Base-by-base conservation (phyloP, 805 yeast species). In the Helenozyma rhizophorensis region DNA sequence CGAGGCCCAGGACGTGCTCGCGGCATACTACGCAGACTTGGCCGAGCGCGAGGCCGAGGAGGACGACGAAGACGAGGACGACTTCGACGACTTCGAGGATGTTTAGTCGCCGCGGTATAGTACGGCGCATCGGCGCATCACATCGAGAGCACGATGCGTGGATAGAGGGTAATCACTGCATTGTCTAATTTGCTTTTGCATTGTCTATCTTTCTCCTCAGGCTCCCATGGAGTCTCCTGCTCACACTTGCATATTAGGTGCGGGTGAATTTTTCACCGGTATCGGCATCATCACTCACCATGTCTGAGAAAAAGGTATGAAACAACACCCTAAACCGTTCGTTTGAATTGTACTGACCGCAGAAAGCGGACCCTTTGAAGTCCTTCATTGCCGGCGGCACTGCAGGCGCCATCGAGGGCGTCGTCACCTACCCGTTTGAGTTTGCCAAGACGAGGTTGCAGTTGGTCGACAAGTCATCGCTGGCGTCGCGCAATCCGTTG, bases 371-470 rank as follows among this genome's bases (percentile, higher is more conserved):
- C 54, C 90, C 93, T 2, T 51, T 74, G 40, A 78, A 83, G 50
- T 86, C 97, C 2, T 87, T 90, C 51, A 67, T 89, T 17, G 97
- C 96, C 6, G 98, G 98, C 36, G 96, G 97, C 33, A 71, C 84
- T 0, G 98, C 97, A 0, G 98, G 97, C 37, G 97, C 96, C 16
- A 79, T 89, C 21, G 98, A 90, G 62, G 96, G 96, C 21, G 77
- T 77, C 24, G 72, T 85, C 28, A 90, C 97, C 0, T 90, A 88
- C 57, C 98, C 98, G 3, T 93, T 93, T 59, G 98, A 90, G 59
- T 90, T 89, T 64, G 96, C 97, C 28, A 90, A 90, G 55, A 90
- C 98, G 3, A 69, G 97, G 42, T 68, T 93, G 27, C 98, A 90
- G 62, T 70, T 90, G 35, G 78, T 79, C 21, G 82, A 78, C 47